Conservation (phyloP, 495 filamentous ascomycete species). For the Hypoxylon perforatum region DNA sequence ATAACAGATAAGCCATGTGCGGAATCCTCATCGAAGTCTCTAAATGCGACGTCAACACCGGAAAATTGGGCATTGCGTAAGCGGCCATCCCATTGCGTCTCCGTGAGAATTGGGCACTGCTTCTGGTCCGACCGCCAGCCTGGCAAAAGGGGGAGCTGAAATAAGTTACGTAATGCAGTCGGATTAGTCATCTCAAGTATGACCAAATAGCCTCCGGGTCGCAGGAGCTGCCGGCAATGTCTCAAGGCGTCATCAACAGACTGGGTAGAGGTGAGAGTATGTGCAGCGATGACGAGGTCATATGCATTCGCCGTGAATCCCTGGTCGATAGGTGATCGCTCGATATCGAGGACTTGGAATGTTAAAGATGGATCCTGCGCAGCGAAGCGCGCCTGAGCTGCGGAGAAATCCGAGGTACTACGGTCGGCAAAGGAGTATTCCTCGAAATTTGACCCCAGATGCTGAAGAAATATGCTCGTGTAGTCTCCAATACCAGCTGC, state of each 20-base stretch:
- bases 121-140: conserved; percentile 64
- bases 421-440: conserved; percentile 64
- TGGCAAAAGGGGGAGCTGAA: conserved; percentile 53
- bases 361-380: conserved; percentile 51
- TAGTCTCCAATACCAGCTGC: conserved; percentile 60
- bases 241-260: conserved; percentile 49
- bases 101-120: conserved; percentile 48
- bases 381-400: conserved; percentile 28
- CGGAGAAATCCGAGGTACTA: conserved; percentile 53
- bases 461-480: conserved; percentile 45
- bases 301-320: conserved; percentile 55
- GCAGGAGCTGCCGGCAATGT: conserved; percentile 57
- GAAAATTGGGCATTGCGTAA: conserved; percentile 56
- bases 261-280: conserved; percentile 59
- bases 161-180: conserved; percentile 42
- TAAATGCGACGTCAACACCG: conserved; percentile 53
- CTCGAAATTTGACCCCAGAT: conserved; percentile 27
- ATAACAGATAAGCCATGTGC: conserved; percentile 54
- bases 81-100: conserved; percentile 51
- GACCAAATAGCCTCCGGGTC: conserved; percentile 64
- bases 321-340: conserved; percentile 51
- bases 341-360: conserved; percentile 59
- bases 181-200: conserved; percentile 58
- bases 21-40: conserved; percentile 18
- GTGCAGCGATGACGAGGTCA: conserved; percentile 60